Conservation (phyloP, 2,329 filamentous ascomycete species). For the Teratosphaeria destructans region DNA sequence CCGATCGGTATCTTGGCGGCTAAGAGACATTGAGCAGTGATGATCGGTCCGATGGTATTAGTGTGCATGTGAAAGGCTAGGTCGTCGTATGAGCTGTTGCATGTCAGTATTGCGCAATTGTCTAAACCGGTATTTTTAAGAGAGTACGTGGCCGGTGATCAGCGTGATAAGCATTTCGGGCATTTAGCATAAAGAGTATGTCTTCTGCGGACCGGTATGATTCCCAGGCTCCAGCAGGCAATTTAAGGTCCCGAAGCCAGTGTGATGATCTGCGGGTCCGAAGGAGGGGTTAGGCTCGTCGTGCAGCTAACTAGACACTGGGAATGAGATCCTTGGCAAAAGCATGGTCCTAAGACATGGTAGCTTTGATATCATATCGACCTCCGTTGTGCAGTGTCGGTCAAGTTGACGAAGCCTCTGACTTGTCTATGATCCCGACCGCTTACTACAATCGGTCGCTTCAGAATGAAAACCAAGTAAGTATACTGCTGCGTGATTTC, state of each 20-base stretch:
- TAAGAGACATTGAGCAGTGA: slow-evolving; percentile 44
- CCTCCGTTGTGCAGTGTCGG: not conserved
- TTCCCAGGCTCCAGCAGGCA: too few species aligned
- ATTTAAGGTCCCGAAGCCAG: not conserved
- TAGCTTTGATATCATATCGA: not conserved
- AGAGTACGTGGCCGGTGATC: not conserved
- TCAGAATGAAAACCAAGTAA: too few species aligned
- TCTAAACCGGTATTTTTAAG: not conserved
- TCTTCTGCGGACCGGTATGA: not conserved
- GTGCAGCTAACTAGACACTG: not conserved
- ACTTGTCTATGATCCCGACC: too few species aligned
- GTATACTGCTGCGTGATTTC: not conserved
- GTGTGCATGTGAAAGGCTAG: slow-evolving; percentile 47
- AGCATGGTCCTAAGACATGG: not conserved
- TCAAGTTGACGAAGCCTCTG: not conserved
- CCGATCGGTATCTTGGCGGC: slow-evolving; percentile 36
- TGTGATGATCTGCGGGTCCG: not conserved
- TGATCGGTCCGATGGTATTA: slow-evolving; percentile 50
- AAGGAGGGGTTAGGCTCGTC: not conserved
- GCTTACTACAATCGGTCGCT: too few species aligned
- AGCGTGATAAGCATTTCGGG: not conserved
- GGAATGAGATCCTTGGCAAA: not conserved
- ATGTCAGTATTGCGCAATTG: not conserved
- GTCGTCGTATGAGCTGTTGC: slow-evolving; percentile 39
- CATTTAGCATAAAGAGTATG: not conserved